Evolutionary conservation across 352 stramenopile species (phyloP).

Genomic region (Phytophthora idaei): DNA sequence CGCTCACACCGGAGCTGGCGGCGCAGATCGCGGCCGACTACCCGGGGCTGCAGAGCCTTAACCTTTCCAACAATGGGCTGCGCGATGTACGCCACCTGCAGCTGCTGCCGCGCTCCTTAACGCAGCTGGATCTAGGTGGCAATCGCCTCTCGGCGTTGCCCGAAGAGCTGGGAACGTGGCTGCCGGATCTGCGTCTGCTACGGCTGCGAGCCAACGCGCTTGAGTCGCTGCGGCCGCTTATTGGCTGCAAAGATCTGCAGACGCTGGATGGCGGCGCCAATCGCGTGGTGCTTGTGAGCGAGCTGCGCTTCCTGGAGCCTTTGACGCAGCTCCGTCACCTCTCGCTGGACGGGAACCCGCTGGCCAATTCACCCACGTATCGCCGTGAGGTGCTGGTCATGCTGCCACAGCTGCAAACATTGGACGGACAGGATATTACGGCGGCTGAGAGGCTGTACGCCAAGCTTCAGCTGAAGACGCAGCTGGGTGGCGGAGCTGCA

Average conservation of each 20-base stretch:
- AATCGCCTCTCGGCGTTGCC: conserved; percentile 58
- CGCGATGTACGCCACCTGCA: conserved; percentile 52
- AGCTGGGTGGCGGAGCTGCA: neutral
- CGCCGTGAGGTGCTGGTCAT: conserved; percentile 57
- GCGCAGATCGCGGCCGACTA: conserved; percentile 64
- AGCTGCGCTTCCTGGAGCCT: conserved; percentile 60
- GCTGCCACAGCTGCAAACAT: conserved; percentile 55
- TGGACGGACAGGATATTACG: conserved; percentile 55
- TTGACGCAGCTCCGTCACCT: conserved; percentile 50
- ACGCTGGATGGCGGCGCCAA: conserved; percentile 56
- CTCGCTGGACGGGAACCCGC: conserved; percentile 60
- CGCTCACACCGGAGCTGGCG: conserved; percentile 68
- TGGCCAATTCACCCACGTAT: conserved; percentile 46
- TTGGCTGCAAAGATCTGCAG: conserved; percentile 33
- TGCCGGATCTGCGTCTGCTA: conserved; percentile 50
- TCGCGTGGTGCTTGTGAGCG: conserved; percentile 52
- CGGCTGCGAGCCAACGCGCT: conserved; percentile 62
- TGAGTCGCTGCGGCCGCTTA: conserved; percentile 51
- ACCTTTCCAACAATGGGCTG: conserved; percentile 65
- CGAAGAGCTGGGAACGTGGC: conserved; percentile 38
- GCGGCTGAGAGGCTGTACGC: conserved; percentile 56
- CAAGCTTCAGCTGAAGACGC: conserved; percentile 54
- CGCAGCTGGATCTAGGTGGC: conserved; percentile 61
- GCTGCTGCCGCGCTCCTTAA: conserved; percentile 51
- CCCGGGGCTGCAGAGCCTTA: conserved; percentile 67